Base-by-base conservation (phyloP, 2,329 filamentous ascomycete genomes). In the Fusarium buharicum region DNA sequence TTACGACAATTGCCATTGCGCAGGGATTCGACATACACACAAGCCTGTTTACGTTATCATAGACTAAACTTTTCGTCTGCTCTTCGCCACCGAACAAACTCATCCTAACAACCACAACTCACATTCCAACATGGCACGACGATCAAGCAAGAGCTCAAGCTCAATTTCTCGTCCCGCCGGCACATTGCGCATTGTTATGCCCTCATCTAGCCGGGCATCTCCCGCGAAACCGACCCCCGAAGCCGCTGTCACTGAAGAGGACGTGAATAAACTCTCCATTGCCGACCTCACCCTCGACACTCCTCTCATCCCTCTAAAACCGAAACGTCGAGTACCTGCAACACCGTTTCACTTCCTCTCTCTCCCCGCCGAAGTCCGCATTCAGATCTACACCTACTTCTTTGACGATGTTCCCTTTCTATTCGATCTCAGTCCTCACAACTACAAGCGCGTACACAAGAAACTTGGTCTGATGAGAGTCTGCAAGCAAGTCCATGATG, bases 291-390 rank as follows among this genome's bases (percentile, higher is more conserved):
- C 79, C 2, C 72, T 84, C 22, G 75, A 77, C 44, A 75, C 76
- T 3, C 72, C 67, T n/a, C 65, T 69, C 5, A 70, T 63, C 59
- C 75, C 73, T 2, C 60, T 76, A n/a, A 64, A 41, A 27, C 69
- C 71, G 20, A 78, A 74, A 52, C 58, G 56, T 8, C 73, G 71
- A 9, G 67, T 67, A 1, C 76, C 76, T 16, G 70, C 75, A 3
- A 73, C 75, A 39, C 81, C 84, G 0, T 91, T 91, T 51, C 83
- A 78, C 8, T 90, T 93, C 72, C 81, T 92, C 55, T 78, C 84
- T 27, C 78, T 93, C 1, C 90, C 90, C 0, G 82, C 85, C 0
- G 90, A 93, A 71, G 74, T 93, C 27, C 87, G 90, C 8, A 78
- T 89, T 56, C 85, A 86, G 67, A 84, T 93, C 12, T 93, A 92